These are phyloP conservation scores for Gnaphalium uliginosum DNA, from an alignment of 129 eudicot species.

Conservation along the genomic window DNA sequence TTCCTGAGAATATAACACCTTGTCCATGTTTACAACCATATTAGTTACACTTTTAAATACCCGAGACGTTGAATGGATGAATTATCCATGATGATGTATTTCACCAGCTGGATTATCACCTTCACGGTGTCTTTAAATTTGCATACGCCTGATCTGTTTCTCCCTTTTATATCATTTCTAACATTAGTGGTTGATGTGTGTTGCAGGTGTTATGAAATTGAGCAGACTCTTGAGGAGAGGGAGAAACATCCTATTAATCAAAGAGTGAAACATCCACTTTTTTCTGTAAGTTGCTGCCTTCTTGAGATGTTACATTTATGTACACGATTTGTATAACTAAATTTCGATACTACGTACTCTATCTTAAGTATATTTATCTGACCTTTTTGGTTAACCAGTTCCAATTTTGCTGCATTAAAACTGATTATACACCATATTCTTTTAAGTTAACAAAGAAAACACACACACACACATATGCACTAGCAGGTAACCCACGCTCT, in stretches of 20 bases:
- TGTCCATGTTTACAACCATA: background rate
- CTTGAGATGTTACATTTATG: conserved; percentile 2
- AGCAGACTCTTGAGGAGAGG: conserved; percentile 67
- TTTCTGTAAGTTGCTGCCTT: conserved; percentile 48
- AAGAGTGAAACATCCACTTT: conserved; percentile 65
- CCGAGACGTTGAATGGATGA: background rate
- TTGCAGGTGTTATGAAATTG: conserved; percentile 75
- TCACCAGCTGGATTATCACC: background rate
- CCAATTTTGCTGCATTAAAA: background rate
- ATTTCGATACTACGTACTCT: background rate
- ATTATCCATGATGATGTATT: background rate
- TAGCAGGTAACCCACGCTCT: background rate
- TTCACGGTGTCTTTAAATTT: background rate
- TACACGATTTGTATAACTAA: background rate
- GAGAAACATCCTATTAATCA: conserved; percentile 91
- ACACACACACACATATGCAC: background rate
- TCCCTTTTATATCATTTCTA: conserved; percentile 6
- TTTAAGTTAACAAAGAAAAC: background rate
- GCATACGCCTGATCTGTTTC: background rate
- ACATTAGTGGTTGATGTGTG: conserved; percentile 10
- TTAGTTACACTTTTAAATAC: background rate
- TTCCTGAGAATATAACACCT: background rate
- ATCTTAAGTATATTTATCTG: background rate
- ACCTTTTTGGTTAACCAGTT: background rate
- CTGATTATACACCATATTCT: background rate